Evolutionary conservation across 495 filamentous ascomycete genomes (phyloP), one percentile per base, ranked within the genome.

Genomic region (Daldinia loculata): DNA sequence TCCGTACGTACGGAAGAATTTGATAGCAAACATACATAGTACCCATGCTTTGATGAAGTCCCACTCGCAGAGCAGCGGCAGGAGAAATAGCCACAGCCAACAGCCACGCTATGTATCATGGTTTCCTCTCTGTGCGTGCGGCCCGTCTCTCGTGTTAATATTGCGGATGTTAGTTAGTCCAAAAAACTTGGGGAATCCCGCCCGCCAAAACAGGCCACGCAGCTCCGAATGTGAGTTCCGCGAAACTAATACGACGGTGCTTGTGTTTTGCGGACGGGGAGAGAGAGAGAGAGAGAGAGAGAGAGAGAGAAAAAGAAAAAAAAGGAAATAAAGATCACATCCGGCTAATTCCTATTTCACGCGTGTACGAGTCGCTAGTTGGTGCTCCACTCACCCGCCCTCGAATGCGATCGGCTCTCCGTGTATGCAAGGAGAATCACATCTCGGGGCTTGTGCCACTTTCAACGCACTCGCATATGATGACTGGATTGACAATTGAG

Each of bases 371-470:
- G 61, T 52, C 43, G 29, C 51, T 45, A 11, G 30, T 22, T 53
- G 11, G 12, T 27, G 29, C 56, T 65, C 59, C 63, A 60, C 64
- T 59, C 56, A n/a, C 24, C 61, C 45, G 27, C 55, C 56, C 32
- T 58, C 15, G 39, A 26, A 24, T 61, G 65, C 61, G 70, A 64
- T 72, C 63, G 61, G 48, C 61, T 51, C 34, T 36, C 56, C 57
- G 17, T 43, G 57, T 57, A 72, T 65, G 70, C 70, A 72, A 72
- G 70, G 65, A 66, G 56, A 68, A 69, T 72, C 70, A 72, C 69
- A 67, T 43, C 17, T 65, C 65, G 65, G 70, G 65, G 61, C 50
- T 66, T 69, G 70, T 69, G 60, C 65, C 65, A 69, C 64, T 72
- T 72, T 72, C 65, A 67, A 72, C 61, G 56, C 61, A 26, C 65